Evolutionary conservation across 2,329 filamentous ascomycete genomes (phyloP), one percentile per base, ranked within the genome.

Genomic region (Ascomycota sp.): DNA sequence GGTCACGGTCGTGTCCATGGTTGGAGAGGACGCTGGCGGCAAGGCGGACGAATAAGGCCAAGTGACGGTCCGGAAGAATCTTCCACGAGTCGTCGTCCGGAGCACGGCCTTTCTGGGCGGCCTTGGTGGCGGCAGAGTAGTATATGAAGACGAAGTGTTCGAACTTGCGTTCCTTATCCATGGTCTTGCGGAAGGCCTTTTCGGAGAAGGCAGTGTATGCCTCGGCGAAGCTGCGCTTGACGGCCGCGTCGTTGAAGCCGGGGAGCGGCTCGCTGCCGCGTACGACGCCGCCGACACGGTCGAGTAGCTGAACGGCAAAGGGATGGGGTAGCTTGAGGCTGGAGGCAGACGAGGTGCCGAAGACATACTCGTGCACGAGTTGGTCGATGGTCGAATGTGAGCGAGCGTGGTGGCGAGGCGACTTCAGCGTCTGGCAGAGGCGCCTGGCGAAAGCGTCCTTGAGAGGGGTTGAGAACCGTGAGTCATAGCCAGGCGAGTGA

Each of bases 91-190:
- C 82, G 50, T 95, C 86, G 28, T 78, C 77, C 0, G 72, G 63
- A 1, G 68, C 76, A 68, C 49, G 81, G 41, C 42, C 80, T 51
- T 78, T 73, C 43, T 93, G 66, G 36, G 92, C 55, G 21, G 55
- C 85, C 50, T 92, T 91, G 27, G 82, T 92, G 6, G 89, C 85
- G 37, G 81, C 78, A 2, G 85, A 91, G 55, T 91, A 95, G 61
- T 98, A 95, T 38, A 95, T 94, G 40, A 98, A 64, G 30, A 98
- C 72, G 30, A 95, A 58, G 38, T 92, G 85, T 52, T 98, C 89
- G 15, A 92, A 75, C 45, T 86, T 75, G 37, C 86, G 70, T 51
- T 94, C 86, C 55, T 92, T 92, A 46, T 94, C 83, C 60, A 94
- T 82, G 34, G 74, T 76, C 56, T 83, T 91, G 40, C 81, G 75